These are phyloP conservation scores for Sparassis latifolia DNA, from an alignment of 1,284 basidiomycete genomes.

Conservation along the genomic window DNA sequence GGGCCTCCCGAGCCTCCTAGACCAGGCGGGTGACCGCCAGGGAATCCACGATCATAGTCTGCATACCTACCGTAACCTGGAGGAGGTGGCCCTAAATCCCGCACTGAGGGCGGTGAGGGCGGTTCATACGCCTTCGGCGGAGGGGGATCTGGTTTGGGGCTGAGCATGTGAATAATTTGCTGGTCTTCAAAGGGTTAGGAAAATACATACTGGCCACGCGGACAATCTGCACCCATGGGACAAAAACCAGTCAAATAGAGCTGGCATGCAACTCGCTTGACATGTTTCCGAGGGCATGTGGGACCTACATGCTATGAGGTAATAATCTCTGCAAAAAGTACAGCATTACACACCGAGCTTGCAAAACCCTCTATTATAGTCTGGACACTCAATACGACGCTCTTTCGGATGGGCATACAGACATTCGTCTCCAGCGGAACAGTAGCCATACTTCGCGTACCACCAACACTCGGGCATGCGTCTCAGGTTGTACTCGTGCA, in stretches of 20 bases:
- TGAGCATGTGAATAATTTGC: slow-evolving; percentile 27
- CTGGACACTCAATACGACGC: slow-evolving; percentile 88
- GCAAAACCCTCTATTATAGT: slow-evolving; percentile 95
- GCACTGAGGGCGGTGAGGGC: slow-evolving; percentile 66
- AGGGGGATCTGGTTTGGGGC: slow-evolving; percentile 72
- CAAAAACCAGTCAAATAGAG: slow-evolving; percentile 93
- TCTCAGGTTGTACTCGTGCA: slow-evolving; percentile 97
- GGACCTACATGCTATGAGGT: slow-evolving; percentile 51
- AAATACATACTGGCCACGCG: slow-evolving; percentile 79
- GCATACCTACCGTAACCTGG: slow-evolving; percentile 85
- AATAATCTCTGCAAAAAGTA: background rate
- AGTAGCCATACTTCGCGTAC: slow-evolving; percentile 98
- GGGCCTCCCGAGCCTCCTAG: slow-evolving; percentile 22
- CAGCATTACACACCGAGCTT: slow-evolving; percentile 58
- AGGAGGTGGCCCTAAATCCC: slow-evolving; percentile 85
- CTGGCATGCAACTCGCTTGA: slow-evolving; percentile 87
- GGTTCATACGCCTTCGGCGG: slow-evolving; percentile 74
- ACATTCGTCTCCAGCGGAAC: slow-evolving; percentile 97
- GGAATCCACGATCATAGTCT: slow-evolving; percentile 63
- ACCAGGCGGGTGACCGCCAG: slow-evolving; percentile 25
- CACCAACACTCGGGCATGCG: slow-evolving; percentile 99
- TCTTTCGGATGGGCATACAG: slow-evolving; percentile 98
- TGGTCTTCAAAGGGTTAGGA: slow-evolving; percentile 3
- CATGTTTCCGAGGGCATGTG: slow-evolving; percentile 87
- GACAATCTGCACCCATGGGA: slow-evolving; percentile 87